Conservation (phyloP, 352 stramenopile genomes). For the Blastocystis sp. region DNA sequence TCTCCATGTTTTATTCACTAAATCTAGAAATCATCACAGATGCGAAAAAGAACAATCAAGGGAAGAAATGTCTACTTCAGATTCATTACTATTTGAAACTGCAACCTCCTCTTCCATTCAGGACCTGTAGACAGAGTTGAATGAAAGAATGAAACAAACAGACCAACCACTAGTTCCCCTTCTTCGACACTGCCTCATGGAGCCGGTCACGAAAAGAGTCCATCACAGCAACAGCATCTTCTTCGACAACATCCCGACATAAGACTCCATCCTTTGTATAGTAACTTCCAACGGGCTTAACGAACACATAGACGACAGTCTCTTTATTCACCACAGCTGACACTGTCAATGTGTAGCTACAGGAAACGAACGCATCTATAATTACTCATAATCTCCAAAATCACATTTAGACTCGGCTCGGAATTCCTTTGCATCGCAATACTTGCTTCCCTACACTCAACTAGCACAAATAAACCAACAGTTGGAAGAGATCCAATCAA, state of each 20-base stretch:
- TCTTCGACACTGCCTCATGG: not conserved
- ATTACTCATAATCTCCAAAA: constrained; percentile 35
- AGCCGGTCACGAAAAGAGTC: not conserved
- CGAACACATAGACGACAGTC: not conserved
- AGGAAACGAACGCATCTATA: not conserved
- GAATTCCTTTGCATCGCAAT: constrained; percentile 18
- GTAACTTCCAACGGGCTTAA: constrained; percentile 9
- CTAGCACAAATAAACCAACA: not conserved
- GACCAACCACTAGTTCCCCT: not conserved
- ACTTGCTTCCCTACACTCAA: constrained; percentile 49
- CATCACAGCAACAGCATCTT: not conserved
- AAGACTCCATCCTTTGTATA: constrained; percentile 16
- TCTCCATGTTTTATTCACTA: not conserved
- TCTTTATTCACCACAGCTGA: not conserved
- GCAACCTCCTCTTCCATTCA: not conserved
- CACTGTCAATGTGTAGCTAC: constrained; percentile 21
- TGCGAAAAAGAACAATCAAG: not conserved
- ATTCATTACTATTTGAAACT: not conserved
- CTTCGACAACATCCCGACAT: not conserved
- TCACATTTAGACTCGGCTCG: not conserved
- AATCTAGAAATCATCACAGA: not conserved
- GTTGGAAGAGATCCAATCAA: constrained; percentile 42
- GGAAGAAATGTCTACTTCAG: not conserved
- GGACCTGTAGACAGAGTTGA: not conserved
- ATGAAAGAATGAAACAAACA: constrained; percentile 14